Evolutionary conservation across 768 basidiomycete genomes (phyloP), one percentile per base, ranked within the genome.

Genomic region (Leucocoprinus leucothites): DNA sequence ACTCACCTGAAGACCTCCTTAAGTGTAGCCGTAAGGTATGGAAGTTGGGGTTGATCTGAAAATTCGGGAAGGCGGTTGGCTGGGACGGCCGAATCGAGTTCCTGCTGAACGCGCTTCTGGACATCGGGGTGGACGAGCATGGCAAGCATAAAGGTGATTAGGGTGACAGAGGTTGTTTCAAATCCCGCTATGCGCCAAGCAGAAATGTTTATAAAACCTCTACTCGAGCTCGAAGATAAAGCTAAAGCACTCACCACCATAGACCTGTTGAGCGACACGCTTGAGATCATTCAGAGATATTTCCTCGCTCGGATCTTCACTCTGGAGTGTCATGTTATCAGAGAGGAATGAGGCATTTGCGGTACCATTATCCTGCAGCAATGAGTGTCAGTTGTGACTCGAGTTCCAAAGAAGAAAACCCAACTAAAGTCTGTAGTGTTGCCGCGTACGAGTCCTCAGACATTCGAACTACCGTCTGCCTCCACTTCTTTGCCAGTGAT

Each of bases 71-170:
- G n/a, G 5, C 54, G 44, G n/a, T 48, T 40, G 9, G 4, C 21
- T 6, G 40, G 26, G 18, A 56, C 9, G 9, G 56, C 50, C 2
- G 36, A 38, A 18, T 59, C 58, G 14, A 59, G 21, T 28, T 59
- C 58, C 9, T 26, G 25, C 3, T 56, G 54, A n/a, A 45, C 58
- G 22, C 40, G 55, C 2, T 21, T 21, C 25, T 59, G 58, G 21
- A 56, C 46, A 4, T 51, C 54, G 5, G 54, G 58, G 25, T 26
- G 25, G 14, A 34, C 14, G 16, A 59, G 50, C 54, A 59, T 59
- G 3, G 69, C 65, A 3, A 72, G 69, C 7, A 68, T 66, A 62
- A 74, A 74, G 64, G 71, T 73, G 50, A 70, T 67, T 51, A 74
- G 70, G 40, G 72, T 65, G 5, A 65, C 66, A 21, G 71, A 63